Conservation (phyloP, 768 basidiomycete genomes). For the Amanita rubescens region DNA sequence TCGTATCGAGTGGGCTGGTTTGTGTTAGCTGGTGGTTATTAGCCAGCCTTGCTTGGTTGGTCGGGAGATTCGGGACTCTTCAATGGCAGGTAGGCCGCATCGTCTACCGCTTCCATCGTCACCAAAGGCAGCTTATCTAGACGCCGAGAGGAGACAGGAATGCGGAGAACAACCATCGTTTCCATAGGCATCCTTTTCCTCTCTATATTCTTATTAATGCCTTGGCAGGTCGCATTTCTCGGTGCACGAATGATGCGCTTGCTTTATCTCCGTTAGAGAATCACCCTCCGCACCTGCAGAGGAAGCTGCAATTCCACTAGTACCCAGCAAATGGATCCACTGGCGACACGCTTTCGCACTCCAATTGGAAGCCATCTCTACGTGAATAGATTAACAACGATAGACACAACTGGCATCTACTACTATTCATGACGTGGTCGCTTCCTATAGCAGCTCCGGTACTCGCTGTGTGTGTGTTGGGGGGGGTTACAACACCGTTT, state of each 20-base stretch:
- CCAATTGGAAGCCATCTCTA: conserved; percentile 5
- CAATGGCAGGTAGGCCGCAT: conserved; percentile 28
- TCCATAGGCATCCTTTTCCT: conserved; percentile 56
- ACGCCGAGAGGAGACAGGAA: conserved; percentile 28
- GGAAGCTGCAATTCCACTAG: conserved; percentile 6
- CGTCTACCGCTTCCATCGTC: too few relatives aligned
- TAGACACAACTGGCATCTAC: conserved; percentile 50
- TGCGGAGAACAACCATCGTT: conserved; percentile 41
- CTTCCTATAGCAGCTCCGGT: conserved; percentile 72
- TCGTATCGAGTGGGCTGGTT: conserved; percentile 62
- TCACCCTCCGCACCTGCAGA: conserved; percentile 8
- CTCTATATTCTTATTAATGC: conserved; percentile 68
- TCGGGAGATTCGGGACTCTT: conserved; percentile 27
- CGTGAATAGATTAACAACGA: conserved; percentile 24
- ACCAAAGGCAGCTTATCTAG: conserved; percentile 14
- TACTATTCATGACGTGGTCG: conserved; percentile 76
- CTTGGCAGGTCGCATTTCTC: conserved; percentile 89
- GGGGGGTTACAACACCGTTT: conserved; percentile 69
- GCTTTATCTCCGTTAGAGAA: conserved; percentile 24
- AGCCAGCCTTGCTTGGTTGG: conserved; percentile 36
- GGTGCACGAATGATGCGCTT: conserved; percentile 79
- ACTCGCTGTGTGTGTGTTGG: conserved; percentile 88
- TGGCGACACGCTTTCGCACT: neutral
- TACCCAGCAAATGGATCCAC: neutral
- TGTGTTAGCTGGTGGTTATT: conserved; percentile 52